Evolutionary conservation across 805 yeast species (phyloP).

Genomic region (Cyberlindnera euphorbiiphila): DNA sequence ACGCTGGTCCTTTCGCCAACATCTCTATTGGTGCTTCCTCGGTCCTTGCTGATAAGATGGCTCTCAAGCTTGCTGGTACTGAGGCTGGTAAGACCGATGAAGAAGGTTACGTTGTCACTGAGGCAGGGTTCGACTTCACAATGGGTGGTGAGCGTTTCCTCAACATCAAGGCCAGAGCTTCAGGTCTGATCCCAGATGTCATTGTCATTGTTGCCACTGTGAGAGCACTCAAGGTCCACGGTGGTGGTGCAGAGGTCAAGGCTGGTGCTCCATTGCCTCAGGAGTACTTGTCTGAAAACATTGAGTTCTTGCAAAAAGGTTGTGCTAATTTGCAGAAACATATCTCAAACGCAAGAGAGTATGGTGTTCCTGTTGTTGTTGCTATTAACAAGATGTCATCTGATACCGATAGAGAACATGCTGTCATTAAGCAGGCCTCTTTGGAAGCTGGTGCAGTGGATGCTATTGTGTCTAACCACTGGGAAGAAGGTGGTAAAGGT

Average conservation of each 20-base stretch:
- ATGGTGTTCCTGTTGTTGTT: slow-evolving; percentile 79
- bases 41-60: slow-evolving; percentile 75
- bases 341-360: slow-evolving; percentile 64
- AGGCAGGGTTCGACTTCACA: slow-evolving; percentile 87
- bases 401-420: slow-evolving; percentile 66
- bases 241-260: slow-evolving; percentile 86
- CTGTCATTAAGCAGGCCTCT: slow-evolving; percentile 61
- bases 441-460: slow-evolving; percentile 74
- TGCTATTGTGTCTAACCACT: slow-evolving; percentile 78
- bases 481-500: slow-evolving; percentile 85
- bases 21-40: slow-evolving; percentile 86
- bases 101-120: slow-evolving; percentile 73
- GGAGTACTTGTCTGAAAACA: slow-evolving; percentile 46
- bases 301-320: slow-evolving; percentile 61
- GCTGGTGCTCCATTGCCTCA: slow-evolving; percentile 78
- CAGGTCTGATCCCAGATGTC: slow-evolving; percentile 75
- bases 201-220: slow-evolving; percentile 82
- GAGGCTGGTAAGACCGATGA: slow-evolving; percentile 29
- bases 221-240: slow-evolving; percentile 80
- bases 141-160: slow-evolving; percentile 90
- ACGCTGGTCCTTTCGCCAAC: slow-evolving; percentile 88
- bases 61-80: slow-evolving; percentile 72
- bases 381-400: slow-evolving; percentile 78
- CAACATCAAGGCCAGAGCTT: slow-evolving; percentile 76
- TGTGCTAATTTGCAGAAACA: slow-evolving; percentile 76